A percentile compares a stretch with the other conserved stretches of the same genome.
These are phyloP conservation scores for Leishmania amazonensis DNA, from an alignment of 208 protist genomes.

Conservation along the genomic window DNA sequence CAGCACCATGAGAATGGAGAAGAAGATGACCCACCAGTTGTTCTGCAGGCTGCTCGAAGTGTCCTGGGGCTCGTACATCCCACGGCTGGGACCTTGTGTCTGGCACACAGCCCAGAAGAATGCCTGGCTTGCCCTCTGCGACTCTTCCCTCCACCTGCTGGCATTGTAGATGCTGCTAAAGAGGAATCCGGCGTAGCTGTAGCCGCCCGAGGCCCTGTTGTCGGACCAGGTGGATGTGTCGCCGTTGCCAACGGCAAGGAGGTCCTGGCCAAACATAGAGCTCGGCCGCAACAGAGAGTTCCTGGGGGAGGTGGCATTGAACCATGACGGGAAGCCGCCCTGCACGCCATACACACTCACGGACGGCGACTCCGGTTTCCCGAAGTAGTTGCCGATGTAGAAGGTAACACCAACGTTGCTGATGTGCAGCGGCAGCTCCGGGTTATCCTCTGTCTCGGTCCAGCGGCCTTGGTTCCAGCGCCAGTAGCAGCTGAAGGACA, in stretches of 20 bases:
- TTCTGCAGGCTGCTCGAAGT: slow-evolving; percentile 22
- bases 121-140: slow-evolving; percentile 3
- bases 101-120: slow-evolving; percentile 42
- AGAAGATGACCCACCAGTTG: slow-evolving; percentile 44
- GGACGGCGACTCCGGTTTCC: not conserved
- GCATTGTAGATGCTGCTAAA: slow-evolving; percentile 11
- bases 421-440: slow-evolving; percentile 8
- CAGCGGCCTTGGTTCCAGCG: slow-evolving; percentile 52
- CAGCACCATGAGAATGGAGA: slow-evolving; percentile 32
- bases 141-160: slow-evolving; percentile 9
- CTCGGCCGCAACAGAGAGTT: slow-evolving; percentile 24
- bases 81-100: slow-evolving; percentile 25
- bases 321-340: slow-evolving; percentile 17
- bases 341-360: not conserved
- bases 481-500: slow-evolving; percentile 40
- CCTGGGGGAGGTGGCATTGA: not conserved
- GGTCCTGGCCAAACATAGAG: slow-evolving; percentile 18
- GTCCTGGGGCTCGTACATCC: slow-evolving; percentile 25
- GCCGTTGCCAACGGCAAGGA: slow-evolving; percentile 21
- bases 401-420: slow-evolving; percentile 33
- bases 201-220: slow-evolving; percentile 30
- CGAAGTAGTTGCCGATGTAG: slow-evolving; percentile 32
- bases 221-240: slow-evolving; percentile 37
- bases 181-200: slow-evolving; percentile 31
- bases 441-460: slow-evolving; percentile 28